Conservation (phyloP, 2,329 filamentous ascomycete genomes). For the Cladosporium colombiae region DNA sequence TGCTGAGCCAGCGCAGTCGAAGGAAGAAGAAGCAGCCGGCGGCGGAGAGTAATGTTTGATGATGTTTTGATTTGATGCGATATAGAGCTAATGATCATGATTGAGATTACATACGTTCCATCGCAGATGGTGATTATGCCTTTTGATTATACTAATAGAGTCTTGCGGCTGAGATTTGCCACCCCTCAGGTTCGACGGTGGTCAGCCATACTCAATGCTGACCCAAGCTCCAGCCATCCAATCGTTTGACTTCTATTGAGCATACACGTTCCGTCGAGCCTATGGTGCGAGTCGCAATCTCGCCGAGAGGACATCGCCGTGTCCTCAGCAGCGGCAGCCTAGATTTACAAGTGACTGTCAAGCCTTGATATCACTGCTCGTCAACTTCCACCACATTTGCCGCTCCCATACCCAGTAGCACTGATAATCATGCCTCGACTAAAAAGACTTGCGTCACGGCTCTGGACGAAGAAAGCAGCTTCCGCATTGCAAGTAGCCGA, state of each 20-base stretch:
- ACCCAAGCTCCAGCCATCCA: background rate
- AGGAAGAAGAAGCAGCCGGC: slow-evolving; percentile 6
- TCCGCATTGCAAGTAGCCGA: background rate
- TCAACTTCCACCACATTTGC: background rate
- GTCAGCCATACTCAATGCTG: background rate
- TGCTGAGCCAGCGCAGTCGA: slow-evolving; percentile 10
- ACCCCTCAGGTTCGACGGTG: background rate
- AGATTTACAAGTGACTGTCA: background rate
- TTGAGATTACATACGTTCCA: no score
- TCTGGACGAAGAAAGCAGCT: background rate
- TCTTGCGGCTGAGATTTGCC: background rate
- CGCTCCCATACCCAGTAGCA: background rate
- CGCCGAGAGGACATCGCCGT: background rate
- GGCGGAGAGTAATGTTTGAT: slow-evolving; percentile 9
- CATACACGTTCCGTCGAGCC: background rate
- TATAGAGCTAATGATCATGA: background rate
- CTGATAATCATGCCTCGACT: background rate
- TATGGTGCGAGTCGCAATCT: background rate
- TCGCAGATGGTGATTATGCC: no score
- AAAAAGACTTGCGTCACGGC: background rate
- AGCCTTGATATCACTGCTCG: background rate
- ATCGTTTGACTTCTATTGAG: background rate
- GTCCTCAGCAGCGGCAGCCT: background rate
- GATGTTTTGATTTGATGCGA: background rate
- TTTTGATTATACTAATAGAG: no score